Evolutionary conservation across 345 rosid species (phyloP), one percentile per base, ranked within the genome.

Genomic region (Heritiera fomes): DNA sequence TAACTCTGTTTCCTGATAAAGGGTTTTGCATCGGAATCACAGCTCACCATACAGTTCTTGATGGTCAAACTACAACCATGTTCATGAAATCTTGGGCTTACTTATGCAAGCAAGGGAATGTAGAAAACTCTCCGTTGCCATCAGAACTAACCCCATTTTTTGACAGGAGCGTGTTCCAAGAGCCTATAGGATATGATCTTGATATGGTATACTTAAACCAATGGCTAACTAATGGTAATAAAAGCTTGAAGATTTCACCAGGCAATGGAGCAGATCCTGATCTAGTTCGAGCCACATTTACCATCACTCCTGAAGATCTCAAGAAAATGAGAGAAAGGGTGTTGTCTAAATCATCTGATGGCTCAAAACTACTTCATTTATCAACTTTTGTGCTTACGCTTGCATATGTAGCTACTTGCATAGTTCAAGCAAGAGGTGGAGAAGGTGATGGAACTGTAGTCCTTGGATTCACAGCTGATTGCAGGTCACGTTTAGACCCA

Each of bases 51-150:
- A 80, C 83, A 7, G 82, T 80, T 78, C 58, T 80, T 15, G 90
- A 87, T 18, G 89, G 89, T 0, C 73, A 83, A 69, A 75, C 82
- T 0, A 58, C 84, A 20, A 61, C 85, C 46, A 68, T 83, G 86
- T 85, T 85, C 46, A 71, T 85, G 43, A 87, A 82, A 58, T 81
- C 90, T 43, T 85, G 90, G 90, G 85, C 88, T 71, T 75, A 82
- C 4, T 50, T 75, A 14, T 83, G 86, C 63, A 61, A 67, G 38
- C 76, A 69, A 41, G 71, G 20, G 4, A n/a, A 60, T 0, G 13
- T 14, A 49, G 72, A 45, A 58, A 1, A 41, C 17, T 23, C 28
- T 7, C 20, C 23, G 10, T 40, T 88, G 8, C 72, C 78, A 3
- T 5, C 18, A 0, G 82, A 80, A 5, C 23, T 83, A 28, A 79